Conservation (phyloP, 2,329 filamentous ascomycete genomes). For the Elsinoe perseae region DNA sequence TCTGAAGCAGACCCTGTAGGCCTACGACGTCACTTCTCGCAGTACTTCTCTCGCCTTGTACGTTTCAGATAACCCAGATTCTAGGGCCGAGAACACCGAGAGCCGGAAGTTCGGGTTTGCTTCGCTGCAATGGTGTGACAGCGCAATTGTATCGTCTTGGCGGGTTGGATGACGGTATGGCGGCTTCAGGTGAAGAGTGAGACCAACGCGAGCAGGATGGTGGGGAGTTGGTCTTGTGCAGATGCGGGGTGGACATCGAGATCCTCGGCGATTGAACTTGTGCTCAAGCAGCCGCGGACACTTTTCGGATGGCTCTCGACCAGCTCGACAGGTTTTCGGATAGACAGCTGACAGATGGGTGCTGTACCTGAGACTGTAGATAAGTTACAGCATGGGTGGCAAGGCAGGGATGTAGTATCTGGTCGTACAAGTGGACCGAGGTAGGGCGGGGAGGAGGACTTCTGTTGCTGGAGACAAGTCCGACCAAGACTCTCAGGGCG, state of each 20-base stretch:
- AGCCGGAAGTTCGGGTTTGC: background rate
- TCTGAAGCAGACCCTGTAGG: background rate
- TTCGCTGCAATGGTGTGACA: background rate
- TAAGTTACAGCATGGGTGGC: background rate
- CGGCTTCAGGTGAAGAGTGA: background rate
- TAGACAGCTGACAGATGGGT: background rate
- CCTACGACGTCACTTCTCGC: background rate
- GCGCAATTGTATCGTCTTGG: background rate
- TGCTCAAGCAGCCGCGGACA: background rate
- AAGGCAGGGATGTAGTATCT: background rate
- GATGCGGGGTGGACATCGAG: constrained; percentile 4
- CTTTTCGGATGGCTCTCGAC: background rate
- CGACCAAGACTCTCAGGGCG: background rate
- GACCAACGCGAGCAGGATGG: background rate
- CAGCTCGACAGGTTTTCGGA: background rate
- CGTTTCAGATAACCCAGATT: background rate
- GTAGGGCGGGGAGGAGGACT: background rate
- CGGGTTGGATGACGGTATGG: constrained; percentile 2
- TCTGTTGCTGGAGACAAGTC: background rate
- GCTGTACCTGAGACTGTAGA: background rate
- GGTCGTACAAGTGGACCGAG: background rate
- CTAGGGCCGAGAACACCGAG: background rate
- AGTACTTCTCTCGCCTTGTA: background rate
- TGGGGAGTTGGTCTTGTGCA: background rate
- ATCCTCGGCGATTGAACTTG: constrained; percentile 1